Conservation (phyloP, 1,284 basidiomycete species). For the Salmacisia buchloeana region DNA sequence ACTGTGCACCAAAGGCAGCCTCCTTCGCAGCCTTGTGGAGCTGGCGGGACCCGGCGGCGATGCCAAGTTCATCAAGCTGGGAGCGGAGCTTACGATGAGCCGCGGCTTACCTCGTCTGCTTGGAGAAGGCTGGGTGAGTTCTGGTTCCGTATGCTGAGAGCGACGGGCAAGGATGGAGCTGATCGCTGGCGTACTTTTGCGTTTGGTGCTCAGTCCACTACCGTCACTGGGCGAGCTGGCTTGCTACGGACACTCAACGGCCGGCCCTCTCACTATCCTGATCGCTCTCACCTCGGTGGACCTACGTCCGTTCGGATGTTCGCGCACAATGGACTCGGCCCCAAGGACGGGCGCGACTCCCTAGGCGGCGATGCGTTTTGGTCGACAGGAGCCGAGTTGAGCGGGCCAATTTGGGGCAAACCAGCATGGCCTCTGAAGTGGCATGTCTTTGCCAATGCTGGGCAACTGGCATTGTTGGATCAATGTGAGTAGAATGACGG, state of each 20-base stretch:
- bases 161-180: not conserved
- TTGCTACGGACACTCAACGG: conserved; percentile 25
- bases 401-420: conserved; percentile 72
- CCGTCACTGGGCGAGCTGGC: conserved; percentile 24
- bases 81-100: conserved; percentile 21
- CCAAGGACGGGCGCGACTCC: conserved; percentile 75
- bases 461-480: conserved; percentile 68
- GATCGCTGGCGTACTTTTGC: not conserved
- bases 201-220: conserved; percentile 8
- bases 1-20: conserved; percentile 53
- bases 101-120: too few relatives aligned
- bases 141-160: not conserved
- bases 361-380: conserved; percentile 85
- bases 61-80: conserved; percentile 33
- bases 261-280: conserved; percentile 61
- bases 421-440: conserved; percentile 81
- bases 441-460: conserved; percentile 79
- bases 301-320: conserved; percentile 85
- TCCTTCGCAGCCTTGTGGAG: conserved; percentile 23
- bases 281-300: conserved; percentile 89
- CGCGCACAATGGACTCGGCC: conserved; percentile 75
- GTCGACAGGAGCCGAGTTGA: conserved; percentile 72
- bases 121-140: conserved; percentile 16
- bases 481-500: conserved; percentile 55
- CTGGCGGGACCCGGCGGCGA: conserved; percentile 43